phyloP scores from a whole-genome alignment of 164 flowering plant genomes.

The Liquidambar formosana region DNA sequence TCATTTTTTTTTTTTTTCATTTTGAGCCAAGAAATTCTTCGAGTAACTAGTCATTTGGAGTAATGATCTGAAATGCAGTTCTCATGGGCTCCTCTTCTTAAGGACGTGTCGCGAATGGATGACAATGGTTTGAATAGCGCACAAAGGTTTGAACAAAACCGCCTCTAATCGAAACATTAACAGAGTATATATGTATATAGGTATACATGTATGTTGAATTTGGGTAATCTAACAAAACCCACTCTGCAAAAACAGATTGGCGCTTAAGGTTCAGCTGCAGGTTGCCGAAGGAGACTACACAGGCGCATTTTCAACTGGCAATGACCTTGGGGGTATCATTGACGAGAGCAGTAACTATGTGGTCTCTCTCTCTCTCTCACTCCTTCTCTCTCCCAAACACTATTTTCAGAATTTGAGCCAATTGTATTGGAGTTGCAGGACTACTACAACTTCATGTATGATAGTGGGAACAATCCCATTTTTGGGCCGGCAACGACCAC shows the following conservation, averaged over 20 bases:
- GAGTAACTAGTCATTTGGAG: too few relatives aligned
- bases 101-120: slow-evolving; percentile 22
- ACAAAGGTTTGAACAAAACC: slow-evolving; percentile 22
- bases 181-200: too few relatives aligned
- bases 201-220: too few relatives aligned
- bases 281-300: slow-evolving; percentile 4
- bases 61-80: too few relatives aligned
- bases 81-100: slow-evolving; percentile 29
- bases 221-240: not conserved
- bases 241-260: slow-evolving; percentile 10
- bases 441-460: slow-evolving; percentile 19
- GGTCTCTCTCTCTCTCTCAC: slow-evolving; percentile 11
- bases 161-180: too few relatives aligned
- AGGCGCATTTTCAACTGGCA: slow-evolving; percentile 11
- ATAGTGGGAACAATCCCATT: slow-evolving; percentile 3
- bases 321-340: slow-evolving; percentile 11
- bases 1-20: too few relatives aligned
- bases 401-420: not conserved
- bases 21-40: too few relatives aligned
- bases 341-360: slow-evolving; percentile 10
- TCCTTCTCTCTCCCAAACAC: not conserved
- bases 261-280: slow-evolving; percentile 18
- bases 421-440: slow-evolving; percentile 11
- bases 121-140: slow-evolving; percentile 6
- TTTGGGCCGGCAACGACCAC: not conserved